Conservation (phyloP, 805 yeast species). For the Brettanomyces custersianus region DNA sequence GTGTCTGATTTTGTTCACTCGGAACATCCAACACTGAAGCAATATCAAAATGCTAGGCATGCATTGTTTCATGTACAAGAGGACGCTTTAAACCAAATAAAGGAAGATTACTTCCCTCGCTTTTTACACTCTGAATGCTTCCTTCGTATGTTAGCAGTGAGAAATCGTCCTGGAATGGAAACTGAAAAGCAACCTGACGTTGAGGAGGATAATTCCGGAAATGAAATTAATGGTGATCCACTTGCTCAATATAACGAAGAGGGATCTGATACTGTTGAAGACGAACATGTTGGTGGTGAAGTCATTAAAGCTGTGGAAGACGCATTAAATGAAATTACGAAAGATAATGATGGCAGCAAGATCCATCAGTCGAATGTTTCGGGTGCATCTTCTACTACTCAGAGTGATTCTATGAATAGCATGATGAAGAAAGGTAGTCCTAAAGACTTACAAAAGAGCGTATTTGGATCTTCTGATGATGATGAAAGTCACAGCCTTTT, state of each 20-base stretch:
- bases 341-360: slow-evolving; percentile 14
- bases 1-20: slow-evolving; percentile 30
- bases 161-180: not conserved
- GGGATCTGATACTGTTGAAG: slow-evolving; percentile 25
- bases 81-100: slow-evolving; percentile 41
- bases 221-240: slow-evolving; percentile 24
- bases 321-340: slow-evolving; percentile 55
- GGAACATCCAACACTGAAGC: slow-evolving; percentile 13
- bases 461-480: slow-evolving; percentile 1
- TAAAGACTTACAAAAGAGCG: not conserved
- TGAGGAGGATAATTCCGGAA: slow-evolving; percentile 9
- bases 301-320: slow-evolving; percentile 58
- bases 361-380: not conserved
- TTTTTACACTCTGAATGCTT: slow-evolving; percentile 55
- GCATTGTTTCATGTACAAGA: slow-evolving; percentile 53
- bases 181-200: not conserved
- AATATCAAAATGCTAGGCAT: slow-evolving; percentile 47
- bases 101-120: slow-evolving; percentile 41
- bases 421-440: too few species aligned
- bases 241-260: slow-evolving; percentile 23
- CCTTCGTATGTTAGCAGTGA: slow-evolving; percentile 29
- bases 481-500: slow-evolving; percentile 10
- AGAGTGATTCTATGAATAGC: too few species aligned
- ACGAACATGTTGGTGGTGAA: slow-evolving; percentile 28
- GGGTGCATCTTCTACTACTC: not conserved